A percentile compares a stretch with the other conserved stretches of the same genome.
Conservation (phyloP, 1,284 basidiomycete species). For the Microbotryum silenes-acaulis region DNA sequence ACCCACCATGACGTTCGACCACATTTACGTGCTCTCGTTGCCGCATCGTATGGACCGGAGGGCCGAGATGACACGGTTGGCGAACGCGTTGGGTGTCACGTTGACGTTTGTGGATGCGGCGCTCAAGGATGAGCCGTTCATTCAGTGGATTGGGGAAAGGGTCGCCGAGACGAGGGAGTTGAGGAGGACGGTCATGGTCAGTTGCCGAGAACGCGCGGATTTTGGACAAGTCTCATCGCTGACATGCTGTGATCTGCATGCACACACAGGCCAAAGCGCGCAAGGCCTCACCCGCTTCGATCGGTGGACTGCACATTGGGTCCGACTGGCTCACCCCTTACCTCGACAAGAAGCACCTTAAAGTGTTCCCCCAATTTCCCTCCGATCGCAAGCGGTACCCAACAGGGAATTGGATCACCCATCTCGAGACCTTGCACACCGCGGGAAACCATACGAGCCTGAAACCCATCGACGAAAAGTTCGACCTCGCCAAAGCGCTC, state of each 20-base stretch:
- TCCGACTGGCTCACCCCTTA: conserved; percentile 28
- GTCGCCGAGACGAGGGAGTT: conserved; percentile 30
- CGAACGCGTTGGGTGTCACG: conserved; percentile 32
- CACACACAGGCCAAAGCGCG: conserved; percentile 17
- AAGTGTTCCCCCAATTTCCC: conserved; percentile 9
- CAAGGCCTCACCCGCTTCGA: neutral
- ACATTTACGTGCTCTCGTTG: conserved; percentile 38
- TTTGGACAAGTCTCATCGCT: too few species aligned
- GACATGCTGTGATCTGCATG: neutral
- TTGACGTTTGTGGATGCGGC: conserved; percentile 38
- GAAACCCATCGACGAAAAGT: conserved; percentile 11
- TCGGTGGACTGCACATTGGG: conserved; percentile 29
- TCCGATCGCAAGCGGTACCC: neutral
- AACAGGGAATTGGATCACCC: conserved; percentile 16
- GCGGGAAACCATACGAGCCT: conserved; percentile 12
- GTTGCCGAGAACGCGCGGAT: neutral
- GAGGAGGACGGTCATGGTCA: conserved; percentile 24
- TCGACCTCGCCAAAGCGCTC: conserved; percentile 24
- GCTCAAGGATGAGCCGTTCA: conserved; percentile 33
- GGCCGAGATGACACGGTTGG: conserved; percentile 33
- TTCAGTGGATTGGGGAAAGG: conserved; percentile 37
- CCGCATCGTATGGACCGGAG: conserved; percentile 34
- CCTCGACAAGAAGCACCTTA: neutral
- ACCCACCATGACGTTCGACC: conserved; percentile 35
- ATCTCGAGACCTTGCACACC: conserved; percentile 19